phyloP scores from a whole-genome alignment of 441 rosid genomes.

The Isatis lusitanica region DNA sequence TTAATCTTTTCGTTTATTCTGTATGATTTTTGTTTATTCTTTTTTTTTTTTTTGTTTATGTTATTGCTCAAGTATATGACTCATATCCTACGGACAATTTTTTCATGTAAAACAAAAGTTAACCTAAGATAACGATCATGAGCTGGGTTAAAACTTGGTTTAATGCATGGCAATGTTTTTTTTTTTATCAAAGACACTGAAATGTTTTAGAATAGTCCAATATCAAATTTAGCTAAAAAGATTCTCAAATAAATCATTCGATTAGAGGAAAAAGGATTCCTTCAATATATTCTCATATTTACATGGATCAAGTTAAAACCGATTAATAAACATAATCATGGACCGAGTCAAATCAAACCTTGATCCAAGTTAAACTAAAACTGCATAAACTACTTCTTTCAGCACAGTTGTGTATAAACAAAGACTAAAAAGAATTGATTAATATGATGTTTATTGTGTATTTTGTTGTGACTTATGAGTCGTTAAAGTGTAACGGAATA shows the following conservation, averaged over 20 bases:
- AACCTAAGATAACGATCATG: no score
- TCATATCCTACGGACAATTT: no score
- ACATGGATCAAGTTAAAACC: not conserved
- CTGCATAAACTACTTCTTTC: not conserved
- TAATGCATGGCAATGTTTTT: not conserved
- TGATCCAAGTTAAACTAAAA: not conserved
- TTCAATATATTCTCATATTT: not conserved
- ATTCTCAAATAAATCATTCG: not conserved
- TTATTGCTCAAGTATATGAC: not conserved
- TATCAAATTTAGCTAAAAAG: not conserved
- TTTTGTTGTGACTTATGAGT: conserved; percentile 24
- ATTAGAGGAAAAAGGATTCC: not conserved
- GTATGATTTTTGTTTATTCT: not conserved
- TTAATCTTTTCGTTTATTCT: not conserved
- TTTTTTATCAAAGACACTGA: no score
- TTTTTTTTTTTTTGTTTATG: no score
- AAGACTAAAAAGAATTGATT: not conserved
- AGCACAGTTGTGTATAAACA: not conserved
- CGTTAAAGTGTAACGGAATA: conserved; percentile 33
- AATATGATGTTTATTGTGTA: not conserved
- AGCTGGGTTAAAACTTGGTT: no score
- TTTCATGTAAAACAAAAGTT: no score
- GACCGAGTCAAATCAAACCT: conserved; percentile 7
- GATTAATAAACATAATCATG: not conserved
- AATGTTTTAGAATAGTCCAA: not conserved